A percentile compares a stretch with the other conserved stretches of the same genome.
These are phyloP conservation scores for Phytophthora pini DNA, from an alignment of 352 stramenopile genomes.

Conservation along the genomic window DNA sequence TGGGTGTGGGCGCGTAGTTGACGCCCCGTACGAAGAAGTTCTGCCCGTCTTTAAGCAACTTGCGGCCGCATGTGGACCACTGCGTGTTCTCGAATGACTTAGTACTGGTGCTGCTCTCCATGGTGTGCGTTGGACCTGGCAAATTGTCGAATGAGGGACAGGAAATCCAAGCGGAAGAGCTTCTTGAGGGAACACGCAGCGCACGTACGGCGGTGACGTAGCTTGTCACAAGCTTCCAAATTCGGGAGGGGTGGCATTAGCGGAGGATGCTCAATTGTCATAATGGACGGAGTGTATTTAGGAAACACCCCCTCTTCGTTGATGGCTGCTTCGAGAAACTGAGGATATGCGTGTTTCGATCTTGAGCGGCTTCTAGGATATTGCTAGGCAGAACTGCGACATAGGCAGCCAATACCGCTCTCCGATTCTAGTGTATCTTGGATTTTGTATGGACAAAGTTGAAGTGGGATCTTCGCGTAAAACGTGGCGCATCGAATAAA, in stretches of 20 bases:
- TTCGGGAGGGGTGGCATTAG: neutral
- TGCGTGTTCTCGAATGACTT: slow-evolving; percentile 44
- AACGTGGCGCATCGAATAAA: neutral
- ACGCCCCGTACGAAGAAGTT: slow-evolving; percentile 78
- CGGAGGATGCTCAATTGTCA: neutral
- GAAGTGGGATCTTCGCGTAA: slow-evolving; percentile 17
- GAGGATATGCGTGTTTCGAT: neutral
- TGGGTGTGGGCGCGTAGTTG: slow-evolving; percentile 77
- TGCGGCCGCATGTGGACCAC: slow-evolving; percentile 67
- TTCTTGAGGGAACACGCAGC: neutral
- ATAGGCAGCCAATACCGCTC: neutral
- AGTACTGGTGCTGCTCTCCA: slow-evolving; percentile 3
- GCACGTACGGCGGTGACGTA: slow-evolving; percentile 3
- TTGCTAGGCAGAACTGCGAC: neutral
- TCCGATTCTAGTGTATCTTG: slow-evolving; percentile 1
- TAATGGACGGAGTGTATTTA: neutral
- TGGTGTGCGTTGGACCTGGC: neutral
- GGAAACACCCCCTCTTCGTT: neutral
- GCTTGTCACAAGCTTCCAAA: slow-evolving; percentile 21
- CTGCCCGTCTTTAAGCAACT: slow-evolving; percentile 60
- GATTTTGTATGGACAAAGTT: slow-evolving; percentile 15
- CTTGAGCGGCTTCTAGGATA: neutral
- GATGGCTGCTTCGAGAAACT: neutral
- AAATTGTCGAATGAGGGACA: slow-evolving; percentile 27
- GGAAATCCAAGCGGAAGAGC: slow-evolving; percentile 17